phyloP scores from a whole-genome alignment of 805 yeast species.

The Kuraishia capsulata region DNA sequence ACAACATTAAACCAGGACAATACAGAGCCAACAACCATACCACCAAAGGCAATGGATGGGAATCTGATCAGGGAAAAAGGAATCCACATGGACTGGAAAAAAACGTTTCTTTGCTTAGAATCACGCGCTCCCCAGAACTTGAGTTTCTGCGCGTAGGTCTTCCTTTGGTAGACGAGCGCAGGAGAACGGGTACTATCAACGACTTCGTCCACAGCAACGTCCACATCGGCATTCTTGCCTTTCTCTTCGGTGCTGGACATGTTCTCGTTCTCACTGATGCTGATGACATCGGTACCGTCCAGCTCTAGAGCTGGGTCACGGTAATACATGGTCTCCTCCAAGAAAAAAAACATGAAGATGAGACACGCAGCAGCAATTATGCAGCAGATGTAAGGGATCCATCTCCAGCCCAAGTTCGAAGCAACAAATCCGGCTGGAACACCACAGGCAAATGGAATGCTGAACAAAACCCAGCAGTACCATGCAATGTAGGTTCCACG shows the following conservation, averaged over 20 bases:
- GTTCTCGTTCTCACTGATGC: conserved; percentile 1
- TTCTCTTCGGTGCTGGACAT: conserved; percentile 2
- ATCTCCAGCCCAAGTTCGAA: conserved; percentile 32
- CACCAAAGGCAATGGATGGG: conserved; percentile 42
- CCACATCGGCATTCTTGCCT: conserved; percentile 10
- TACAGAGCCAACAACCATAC: conserved; percentile 33
- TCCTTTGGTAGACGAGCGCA: conserved; percentile 12
- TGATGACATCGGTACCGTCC: conserved; percentile 9
- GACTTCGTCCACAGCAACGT: conserved; percentile 12
- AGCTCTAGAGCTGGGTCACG: conserved; percentile 12
- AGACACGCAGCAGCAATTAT: conserved; percentile 28
- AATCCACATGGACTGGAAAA: conserved; percentile 19
- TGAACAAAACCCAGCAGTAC: conserved; percentile 35
- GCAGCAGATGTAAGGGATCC: conserved; percentile 38
- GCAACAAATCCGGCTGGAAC: conserved; percentile 41
- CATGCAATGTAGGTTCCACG: conserved; percentile 22
- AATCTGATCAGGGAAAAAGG: conserved; percentile 25
- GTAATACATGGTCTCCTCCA: conserved; percentile 41
- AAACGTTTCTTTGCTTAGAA: conserved; percentile 16
- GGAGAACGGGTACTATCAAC: conserved; percentile 8
- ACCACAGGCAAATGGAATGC: conserved; percentile 36
- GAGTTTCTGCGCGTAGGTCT: conserved; percentile 18
- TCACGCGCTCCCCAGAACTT: conserved; percentile 22
- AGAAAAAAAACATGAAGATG: conserved; percentile 25
- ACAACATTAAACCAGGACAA: conserved; percentile 29